Conservation (phyloP, 1,139 yeast genomes). For the Suhomyces kunorum region DNA sequence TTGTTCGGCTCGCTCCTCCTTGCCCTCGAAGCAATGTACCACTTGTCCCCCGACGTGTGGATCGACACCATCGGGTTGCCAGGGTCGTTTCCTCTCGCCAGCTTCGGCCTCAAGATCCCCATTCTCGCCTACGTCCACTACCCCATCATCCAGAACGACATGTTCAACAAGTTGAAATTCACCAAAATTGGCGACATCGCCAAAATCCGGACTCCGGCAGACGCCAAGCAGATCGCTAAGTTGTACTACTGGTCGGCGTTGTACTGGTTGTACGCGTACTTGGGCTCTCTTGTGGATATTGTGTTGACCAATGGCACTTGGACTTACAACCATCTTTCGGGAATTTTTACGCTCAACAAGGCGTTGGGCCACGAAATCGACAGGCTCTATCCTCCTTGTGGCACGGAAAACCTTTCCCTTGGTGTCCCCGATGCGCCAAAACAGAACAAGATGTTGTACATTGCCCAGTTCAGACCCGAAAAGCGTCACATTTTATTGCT, state of each 20-base stretch:
- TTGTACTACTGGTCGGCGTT: slow-evolving; percentile 66
- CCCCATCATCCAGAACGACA: slow-evolving; percentile 86
- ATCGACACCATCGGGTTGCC: slow-evolving; percentile 95
- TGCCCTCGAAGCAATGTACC: slow-evolving; percentile 68
- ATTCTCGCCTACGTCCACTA: slow-evolving; percentile 87
- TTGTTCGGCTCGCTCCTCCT: slow-evolving; percentile 75
- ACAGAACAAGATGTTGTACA: slow-evolving; percentile 61
- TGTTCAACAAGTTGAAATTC: slow-evolving; percentile 62
- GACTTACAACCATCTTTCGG: slow-evolving; percentile 75
- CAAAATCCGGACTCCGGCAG: slow-evolving; percentile 4
- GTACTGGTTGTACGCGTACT: slow-evolving; percentile 60
- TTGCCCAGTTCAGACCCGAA: slow-evolving; percentile 96
- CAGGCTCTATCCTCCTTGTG: slow-evolving; percentile 85
- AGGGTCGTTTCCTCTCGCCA: slow-evolving; percentile 67
- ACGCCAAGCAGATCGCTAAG: slow-evolving; percentile 5
- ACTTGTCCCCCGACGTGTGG: slow-evolving; percentile 84
- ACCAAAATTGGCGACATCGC: slow-evolving; percentile 18
- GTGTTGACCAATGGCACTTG: slow-evolving; percentile 86
- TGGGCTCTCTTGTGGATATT: slow-evolving; percentile 67
- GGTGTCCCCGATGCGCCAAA: slow-evolving; percentile 30
- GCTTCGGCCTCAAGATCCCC: slow-evolving; percentile 62
- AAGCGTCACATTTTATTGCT: slow-evolving; percentile 81
- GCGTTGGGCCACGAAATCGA: slow-evolving; percentile 29
- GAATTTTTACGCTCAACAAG: slow-evolving; percentile 55
- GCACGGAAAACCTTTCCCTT: slow-evolving; percentile 53